Evolutionary conservation across 495 filamentous ascomycete genomes (phyloP), one percentile per base, ranked within the genome.

Genomic region (Talaromyces adpressus): DNA sequence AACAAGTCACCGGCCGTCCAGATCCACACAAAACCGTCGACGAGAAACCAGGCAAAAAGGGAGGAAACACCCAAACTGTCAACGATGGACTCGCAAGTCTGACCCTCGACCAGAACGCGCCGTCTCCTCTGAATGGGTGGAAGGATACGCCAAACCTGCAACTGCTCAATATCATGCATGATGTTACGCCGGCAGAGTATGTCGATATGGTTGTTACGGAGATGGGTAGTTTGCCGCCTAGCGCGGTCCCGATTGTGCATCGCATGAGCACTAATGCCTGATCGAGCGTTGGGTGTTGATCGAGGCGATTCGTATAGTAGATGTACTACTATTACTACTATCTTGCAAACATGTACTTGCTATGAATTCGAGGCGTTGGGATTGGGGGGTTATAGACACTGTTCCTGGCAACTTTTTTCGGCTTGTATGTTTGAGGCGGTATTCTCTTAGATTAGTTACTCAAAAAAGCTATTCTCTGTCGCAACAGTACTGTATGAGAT

Each of bases 131-230:
- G 27, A 70, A 71, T 29, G 80, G 82, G 51, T 91, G 89, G 87
- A 76, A 75, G 36, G 83, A 88, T 9, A 81, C 82, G 14, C 76
- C 82, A 16, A 86, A 86, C 61, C 72, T 91, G 49, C 87, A 91
- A 68, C 78, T 90, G 6, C 85, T 94, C 63, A 91, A 96, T 68
- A 79, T 96, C 65, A 84, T 97, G 82, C 97, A 92, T 67, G 94
- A 98, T 76, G 91, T 93, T 45, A 98, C 94, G 11, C 91, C 90
- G n/a, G 90, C 89, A 4, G 88, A 91, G 63, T 93, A 90, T 65
- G 87, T 98, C 56, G 86, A 90, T 34, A 89, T 92, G 77, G 87
- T 98, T 25, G 84, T 98, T 25, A 97, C 92, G 2, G 94, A 98
- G 76, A 88, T 91, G 79, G 94, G 93, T 41, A 89, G 84, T 64